Evolutionary conservation across 2,329 filamentous ascomycete species (phyloP), one percentile per base, ranked within the genome.

Genomic region (Pestalotiopsis sp.): DNA sequence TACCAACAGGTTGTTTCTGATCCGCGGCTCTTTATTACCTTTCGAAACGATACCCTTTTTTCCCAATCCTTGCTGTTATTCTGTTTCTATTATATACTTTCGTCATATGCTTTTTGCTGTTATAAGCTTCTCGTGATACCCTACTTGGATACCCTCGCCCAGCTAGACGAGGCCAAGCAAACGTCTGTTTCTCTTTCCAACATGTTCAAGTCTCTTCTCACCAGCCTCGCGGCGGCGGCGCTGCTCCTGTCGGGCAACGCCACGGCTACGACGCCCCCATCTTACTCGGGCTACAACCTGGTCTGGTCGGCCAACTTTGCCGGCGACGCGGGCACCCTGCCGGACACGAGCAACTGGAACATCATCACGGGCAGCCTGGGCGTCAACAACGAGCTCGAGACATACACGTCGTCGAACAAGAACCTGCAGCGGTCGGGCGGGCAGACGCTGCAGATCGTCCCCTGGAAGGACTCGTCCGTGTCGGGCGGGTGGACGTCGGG

Each of bases 401-500:
- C 62, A 23, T 71, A 71, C 45, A 69, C 69, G 12, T 67, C 68
- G 11, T 67, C 65, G 12, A 45, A 59, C 23, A 38, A 45, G 31
- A 71, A 71, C 57, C 38, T 71, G 38, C 69, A 71, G 61, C 65
- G 67, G 31, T 65, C 58, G 20, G 70, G 70, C 14, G 70, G 70
- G n/a, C 41, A 66, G 38, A 71, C 70, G 14, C 63, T 71, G 20
- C 70, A 71, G 57, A 31, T 71, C 27, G 67, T 71, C 5, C 70
- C 70, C 11, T 67, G 65, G 66, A 61, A 58, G 12, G 70, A 71
- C 66, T 45, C 61, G 36, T 57, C 66, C 39, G 66, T 52, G 27
- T 52, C 66, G 12, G 73, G 72, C 4, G 58, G 61, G 1, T 86
- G 83, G 84, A 84, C 82, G 1, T 85, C 83, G 5, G 78, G 79